Evolutionary conservation across 2,329 filamentous ascomycete genomes (phyloP), one percentile per base, ranked within the genome.

Genomic region (Magnaporthiopsis poae): DNA sequence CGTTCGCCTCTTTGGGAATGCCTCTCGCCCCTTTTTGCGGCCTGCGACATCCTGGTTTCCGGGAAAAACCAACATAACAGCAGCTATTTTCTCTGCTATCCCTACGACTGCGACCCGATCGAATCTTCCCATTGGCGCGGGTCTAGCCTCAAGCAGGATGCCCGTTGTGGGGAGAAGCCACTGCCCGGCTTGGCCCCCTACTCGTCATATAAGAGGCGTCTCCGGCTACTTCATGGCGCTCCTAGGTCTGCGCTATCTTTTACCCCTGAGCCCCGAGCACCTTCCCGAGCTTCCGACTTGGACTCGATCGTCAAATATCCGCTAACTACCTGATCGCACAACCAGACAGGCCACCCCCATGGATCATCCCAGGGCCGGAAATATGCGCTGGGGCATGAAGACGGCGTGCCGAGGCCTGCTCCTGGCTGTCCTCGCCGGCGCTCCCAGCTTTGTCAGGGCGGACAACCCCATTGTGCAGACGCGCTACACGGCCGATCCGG

Each of bases 401-500:
- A n/a, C 21, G 21, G 46, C 46, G 7, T 56, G 46, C 46, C 46
- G n/a, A 11, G 46, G 46, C 46, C 46, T 56, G 21, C 46, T 56
- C 46, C 18, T 56, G 21, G 46, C 36, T 39, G 31, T 25, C 25
- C 18, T 64, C 4, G 36, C 46, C 39, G 12, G 36, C 36, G 62
- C 27, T 1, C 5, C 62, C 13, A 39, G 15, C 35, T n/a, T 63
- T 7, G 52, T 11, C 29, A 31, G 4, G 65, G 68, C 68, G 11
- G 68, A 69, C 35, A 69, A 69, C 36, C 68, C 68, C 39, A 67
- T 69, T 62, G 65, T 69, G 21, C 68, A 69, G 63, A 69, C 68
- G 1, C 64, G 65, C 25, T 69, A 63, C 65, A 64, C 68, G 0
- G 63, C 68, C 63, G 68, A 76, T 64, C 75, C 74, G 25, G 74